Base-by-base conservation (phyloP, 1,284 basidiomycete genomes). In the Cerioporus squamosus region DNA sequence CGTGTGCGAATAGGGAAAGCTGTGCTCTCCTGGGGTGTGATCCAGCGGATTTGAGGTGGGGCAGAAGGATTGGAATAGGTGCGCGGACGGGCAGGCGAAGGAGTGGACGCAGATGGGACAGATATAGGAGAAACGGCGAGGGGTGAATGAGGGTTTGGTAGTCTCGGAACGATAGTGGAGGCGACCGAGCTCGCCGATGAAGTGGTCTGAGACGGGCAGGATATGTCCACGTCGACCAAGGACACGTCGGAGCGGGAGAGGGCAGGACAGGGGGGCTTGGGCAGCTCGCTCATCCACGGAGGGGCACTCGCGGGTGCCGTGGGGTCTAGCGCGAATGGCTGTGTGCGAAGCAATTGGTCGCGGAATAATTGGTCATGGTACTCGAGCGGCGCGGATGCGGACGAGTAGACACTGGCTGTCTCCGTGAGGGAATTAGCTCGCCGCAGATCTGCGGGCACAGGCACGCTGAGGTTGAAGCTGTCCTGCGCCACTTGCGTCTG, bases 361-460 rank as follows among this genome's bases (percentile, higher is more conserved):
- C 57, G 61, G 44, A 67, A 61, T 3, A 66, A 53, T 9, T 56
- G 59, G 26, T 71, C 73, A 59, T 74, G 73, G 40, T 70, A 53
- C 31, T 75, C 68, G 5, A 55, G 48, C 10, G 74, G 71, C 2
- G 75, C 76, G 18, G 78, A 79, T 7, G 70, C 74, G 5, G 70
- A 65, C 14, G 78, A 80, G 60, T 80, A 78, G 20, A 77, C 63
- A 39, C 77, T 79, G 17, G 66, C 71, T 1, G 74, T 73, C 47
- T 76, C 75, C 40, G 65, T 57, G 26, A 71, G 53, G 47, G 65
- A 60, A 29, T 63, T 62, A 17, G 61, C 44, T n/a, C 60, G 71
- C 29, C 51, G 51, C 26, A 57, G 50, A 31, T 40, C 47, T 15
- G 40, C 36, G 20, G 22, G 46, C 31, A 33, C 39, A 10, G 62